These are phyloP conservation scores for Thraustochytrium striatum DNA, from an alignment of 352 stramenopile species.

Conservation along the genomic window DNA sequence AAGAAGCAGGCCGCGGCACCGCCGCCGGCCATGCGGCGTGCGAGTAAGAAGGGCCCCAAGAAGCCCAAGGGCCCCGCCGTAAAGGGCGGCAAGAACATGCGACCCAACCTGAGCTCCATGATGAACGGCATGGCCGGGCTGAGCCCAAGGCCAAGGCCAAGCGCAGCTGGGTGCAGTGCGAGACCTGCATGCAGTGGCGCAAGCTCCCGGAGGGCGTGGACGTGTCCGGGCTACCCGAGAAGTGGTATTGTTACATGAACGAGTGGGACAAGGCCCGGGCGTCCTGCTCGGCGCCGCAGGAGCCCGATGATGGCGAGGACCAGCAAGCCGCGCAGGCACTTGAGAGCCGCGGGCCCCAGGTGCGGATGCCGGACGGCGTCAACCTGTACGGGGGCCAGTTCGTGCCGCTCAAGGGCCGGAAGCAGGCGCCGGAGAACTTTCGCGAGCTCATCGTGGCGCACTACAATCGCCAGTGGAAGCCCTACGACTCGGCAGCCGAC, in stretches of 20 bases:
- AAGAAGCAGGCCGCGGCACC: background rate
- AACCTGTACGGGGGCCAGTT: conserved; percentile 33
- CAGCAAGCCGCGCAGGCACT: background rate
- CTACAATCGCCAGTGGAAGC: conserved; percentile 22
- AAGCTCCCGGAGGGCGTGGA: conserved; percentile 12
- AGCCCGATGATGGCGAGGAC: background rate
- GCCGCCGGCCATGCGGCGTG: background rate
- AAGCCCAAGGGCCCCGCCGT: background rate
- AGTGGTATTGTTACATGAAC: conserved; percentile 50
- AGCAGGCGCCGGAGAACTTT: background rate
- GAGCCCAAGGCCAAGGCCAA: background rate
- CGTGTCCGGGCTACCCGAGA: conserved; percentile 15
- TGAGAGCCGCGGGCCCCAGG: background rate
- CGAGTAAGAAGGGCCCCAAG: background rate
- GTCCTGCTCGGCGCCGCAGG: conserved; percentile 29
- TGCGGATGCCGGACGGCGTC: conserved; percentile 29
- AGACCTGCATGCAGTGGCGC: conserved; percentile 44
- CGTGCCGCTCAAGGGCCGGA: conserved; percentile 1
- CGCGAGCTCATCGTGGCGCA: conserved; percentile 20
- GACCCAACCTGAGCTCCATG: background rate
- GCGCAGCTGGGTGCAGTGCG: conserved; percentile 28
- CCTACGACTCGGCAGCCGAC: conserved; percentile 18
- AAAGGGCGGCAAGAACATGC: background rate
- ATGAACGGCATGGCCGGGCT: background rate
- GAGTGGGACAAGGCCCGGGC: conserved; percentile 17